Evolutionary conservation across 176 grass and related monocot species (phyloP).

Genomic region (Leersia perrieri): DNA sequence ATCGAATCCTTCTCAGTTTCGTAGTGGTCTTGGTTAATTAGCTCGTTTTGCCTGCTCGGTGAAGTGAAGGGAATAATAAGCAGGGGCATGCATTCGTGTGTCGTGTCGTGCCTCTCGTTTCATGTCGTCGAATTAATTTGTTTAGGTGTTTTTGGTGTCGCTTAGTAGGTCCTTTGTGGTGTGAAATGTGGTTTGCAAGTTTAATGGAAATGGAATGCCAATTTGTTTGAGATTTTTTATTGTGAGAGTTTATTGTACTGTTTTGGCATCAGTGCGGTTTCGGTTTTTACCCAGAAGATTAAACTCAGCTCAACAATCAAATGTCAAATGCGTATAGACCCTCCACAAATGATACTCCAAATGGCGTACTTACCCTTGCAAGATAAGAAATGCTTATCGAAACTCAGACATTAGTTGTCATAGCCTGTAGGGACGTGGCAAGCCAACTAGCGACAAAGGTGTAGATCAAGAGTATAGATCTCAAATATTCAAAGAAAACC

Average conservation of each 20-base stretch:
- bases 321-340: background rate
- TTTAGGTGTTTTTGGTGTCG: background rate
- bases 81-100: background rate
- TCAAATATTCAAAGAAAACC: slow-evolving; percentile 18
- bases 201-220: background rate
- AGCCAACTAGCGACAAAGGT: background rate
- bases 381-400: background rate
- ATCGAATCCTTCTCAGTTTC: background rate
- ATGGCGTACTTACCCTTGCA: background rate
- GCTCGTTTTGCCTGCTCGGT: background rate
- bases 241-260: background rate
- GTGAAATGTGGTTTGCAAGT: background rate
- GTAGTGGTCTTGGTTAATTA: background rate
- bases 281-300: background rate
- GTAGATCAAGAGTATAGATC: background rate
- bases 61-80: slow-evolving; percentile 44
- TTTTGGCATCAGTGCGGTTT: background rate
- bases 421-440: background rate
- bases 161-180: background rate
- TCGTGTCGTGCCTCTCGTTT: background rate
- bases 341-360: background rate
- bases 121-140: background rate
- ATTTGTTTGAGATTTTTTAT: background rate
- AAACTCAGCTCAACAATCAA: background rate
- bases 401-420: background rate